Percentiles rank a stretch among this genome's conserved stretches.
phyloP scores from a whole-genome alignment of 2,329 filamentous ascomycete genomes.

The Leptographium procerum region DNA sequence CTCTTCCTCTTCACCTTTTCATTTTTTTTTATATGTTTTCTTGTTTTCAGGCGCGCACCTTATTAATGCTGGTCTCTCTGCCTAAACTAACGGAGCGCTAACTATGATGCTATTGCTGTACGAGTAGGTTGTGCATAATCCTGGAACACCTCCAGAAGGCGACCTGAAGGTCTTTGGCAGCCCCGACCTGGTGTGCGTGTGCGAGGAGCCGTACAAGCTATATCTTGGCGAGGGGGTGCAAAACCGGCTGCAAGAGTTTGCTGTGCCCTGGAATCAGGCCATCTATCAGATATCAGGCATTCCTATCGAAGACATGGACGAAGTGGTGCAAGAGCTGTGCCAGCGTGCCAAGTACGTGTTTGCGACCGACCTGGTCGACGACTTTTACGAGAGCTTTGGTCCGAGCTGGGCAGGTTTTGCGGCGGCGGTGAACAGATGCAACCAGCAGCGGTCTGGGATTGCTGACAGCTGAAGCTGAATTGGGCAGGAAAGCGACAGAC shows the following conservation, averaged over 20 bases:
- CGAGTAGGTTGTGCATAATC: slow-evolving; percentile 10
- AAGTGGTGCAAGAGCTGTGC: slow-evolving; percentile 3
- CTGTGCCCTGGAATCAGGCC: neutral
- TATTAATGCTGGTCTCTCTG: too few species aligned
- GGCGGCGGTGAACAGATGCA: neutral
- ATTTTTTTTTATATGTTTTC: neutral
- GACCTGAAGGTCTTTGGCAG: slow-evolving; percentile 5
- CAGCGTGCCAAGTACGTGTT: slow-evolving; percentile 6
- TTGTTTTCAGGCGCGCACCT: neutral
- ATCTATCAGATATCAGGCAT: slow-evolving; percentile 3
- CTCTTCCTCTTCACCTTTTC: neutral
- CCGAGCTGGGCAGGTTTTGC: slow-evolving; percentile 7
- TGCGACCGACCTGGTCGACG: slow-evolving; percentile 7
- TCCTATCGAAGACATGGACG: neutral
- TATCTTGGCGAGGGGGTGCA: slow-evolving; percentile 4
- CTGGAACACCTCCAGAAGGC: slow-evolving; percentile 10
- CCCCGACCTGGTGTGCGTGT: slow-evolving; percentile 9
- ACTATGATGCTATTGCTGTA: neutral
- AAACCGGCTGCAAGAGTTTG: neutral
- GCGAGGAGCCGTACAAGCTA: slow-evolving; percentile 6
- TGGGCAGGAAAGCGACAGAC: neutral
- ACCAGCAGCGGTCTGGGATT: neutral
- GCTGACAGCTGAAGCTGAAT: neutral
- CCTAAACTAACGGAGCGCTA: neutral
- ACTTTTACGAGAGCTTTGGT: slow-evolving; percentile 12